Base-by-base conservation (phyloP, 345 rosid species). In the Firmiana major region DNA sequence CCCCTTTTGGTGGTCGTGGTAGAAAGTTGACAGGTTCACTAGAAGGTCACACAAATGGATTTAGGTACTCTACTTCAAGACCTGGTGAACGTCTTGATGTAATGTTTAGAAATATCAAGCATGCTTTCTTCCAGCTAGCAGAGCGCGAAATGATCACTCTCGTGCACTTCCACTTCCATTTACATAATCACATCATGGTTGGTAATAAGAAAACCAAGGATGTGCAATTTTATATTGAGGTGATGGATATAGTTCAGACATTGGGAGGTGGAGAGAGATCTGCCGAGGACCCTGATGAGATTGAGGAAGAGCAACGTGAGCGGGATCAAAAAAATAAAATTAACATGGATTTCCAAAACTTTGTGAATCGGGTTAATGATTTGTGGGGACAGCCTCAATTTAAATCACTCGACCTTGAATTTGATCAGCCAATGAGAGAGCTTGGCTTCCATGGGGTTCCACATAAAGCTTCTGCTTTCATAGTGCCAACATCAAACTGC, bases 371-470 rank as follows among this genome's bases (percentile, higher is more conserved):
- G 62, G 86, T 83, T 12, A 88, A 86, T 46, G 89, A 84, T 71
- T 54, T 86, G 16, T 88, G 91, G 91, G 80, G 85, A n/a, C 89
- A 88, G 8, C 85, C 86, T 7, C 91, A 88, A 53, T 86, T 86
- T 26, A 84, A 66, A 58, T 77, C 69, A 55, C 73, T 86, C 63
- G 91, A 86, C 75, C 89, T 88, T 26, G 89, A 88, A 73, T 88
- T 88, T 80, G 91, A 88, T 75, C 91, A 86, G 79, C 89, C 88
- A 0, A 13, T 81, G 74, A 84, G 89, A 77, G 89, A 84, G 46
- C 86, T 84, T 74, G 91, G 89, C 24, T 88, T 88, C 83, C 88
- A 86, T 64, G 91, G 91, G 58, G 91, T 88, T 16, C 91, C 89
- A 26, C 81, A 84, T 72, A 86, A 86, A 68, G 80, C 87, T 10